Evolutionary conservation across 805 yeast genomes (phyloP).

Genomic region (Sugiyamaella mastotermitis): DNA sequence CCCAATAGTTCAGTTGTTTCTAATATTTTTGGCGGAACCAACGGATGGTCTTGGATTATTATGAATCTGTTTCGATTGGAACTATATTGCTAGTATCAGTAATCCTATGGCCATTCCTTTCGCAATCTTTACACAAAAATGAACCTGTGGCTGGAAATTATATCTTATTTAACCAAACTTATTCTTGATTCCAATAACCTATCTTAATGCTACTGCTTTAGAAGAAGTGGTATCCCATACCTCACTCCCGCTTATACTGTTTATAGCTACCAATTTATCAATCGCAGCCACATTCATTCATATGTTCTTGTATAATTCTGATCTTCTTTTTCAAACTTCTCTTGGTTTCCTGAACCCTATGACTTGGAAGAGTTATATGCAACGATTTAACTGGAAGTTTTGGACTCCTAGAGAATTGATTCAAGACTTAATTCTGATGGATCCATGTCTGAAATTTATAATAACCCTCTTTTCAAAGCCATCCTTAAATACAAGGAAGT

Average conservation of each 20-base stretch:
- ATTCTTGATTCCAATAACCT: constrained; percentile 23
- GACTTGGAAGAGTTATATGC: constrained; percentile 11
- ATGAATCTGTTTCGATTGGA: constrained; percentile 32
- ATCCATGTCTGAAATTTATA: constrained; percentile 16
- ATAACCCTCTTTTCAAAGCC: constrained; percentile 54
- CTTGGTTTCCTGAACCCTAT: constrained; percentile 23
- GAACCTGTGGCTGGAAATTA: constrained; percentile 17
- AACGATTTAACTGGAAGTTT: constrained; percentile 34
- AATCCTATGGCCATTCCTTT: constrained; percentile 32
- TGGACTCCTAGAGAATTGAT: constrained; percentile 33
- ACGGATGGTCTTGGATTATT: constrained; percentile 30
- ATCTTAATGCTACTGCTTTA: constrained; percentile 24
- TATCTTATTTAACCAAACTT: constrained; percentile 28
- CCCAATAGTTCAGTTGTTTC: constrained; percentile 26
- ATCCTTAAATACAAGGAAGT: constrained; percentile 55
- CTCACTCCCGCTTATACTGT: constrained; percentile 30
- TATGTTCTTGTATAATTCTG: constrained; percentile 29
- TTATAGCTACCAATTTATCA: constrained; percentile 30
- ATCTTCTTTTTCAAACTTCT: constrained; percentile 24
- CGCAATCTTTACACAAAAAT: constrained; percentile 28
- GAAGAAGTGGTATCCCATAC: constrained; percentile 28
- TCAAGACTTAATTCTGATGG: constrained; percentile 16
- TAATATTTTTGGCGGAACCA: constrained; percentile 31
- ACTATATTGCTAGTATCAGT: constrained; percentile 27
- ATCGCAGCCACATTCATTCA: constrained; percentile 32